Evolutionary conservation across 1,139 yeast species (phyloP).

Genomic region (Diutina ranongensis): DNA sequence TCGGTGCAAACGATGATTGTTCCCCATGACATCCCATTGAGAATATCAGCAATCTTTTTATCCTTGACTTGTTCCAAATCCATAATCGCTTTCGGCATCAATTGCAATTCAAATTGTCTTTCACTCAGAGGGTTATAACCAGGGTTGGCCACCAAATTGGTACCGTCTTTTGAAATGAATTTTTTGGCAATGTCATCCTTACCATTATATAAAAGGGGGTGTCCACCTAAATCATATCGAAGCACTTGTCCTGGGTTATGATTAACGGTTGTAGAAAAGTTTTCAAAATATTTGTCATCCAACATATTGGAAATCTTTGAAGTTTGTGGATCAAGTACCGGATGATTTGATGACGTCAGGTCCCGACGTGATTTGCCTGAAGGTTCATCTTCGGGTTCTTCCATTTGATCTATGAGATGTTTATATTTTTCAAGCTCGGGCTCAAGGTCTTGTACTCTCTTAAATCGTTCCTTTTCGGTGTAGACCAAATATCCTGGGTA

Average conservation of each 20-base stretch:
- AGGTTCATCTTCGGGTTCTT: conserved; percentile 11
- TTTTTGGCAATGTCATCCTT: conserved; percentile 41
- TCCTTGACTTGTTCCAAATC: conserved; percentile 51
- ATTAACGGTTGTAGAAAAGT: conserved; percentile 60
- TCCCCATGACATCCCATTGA: conserved; percentile 96
- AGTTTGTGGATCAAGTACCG: conserved; percentile 22
- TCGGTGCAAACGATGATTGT: conserved; percentile 82
- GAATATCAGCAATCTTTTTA: conserved; percentile 25
- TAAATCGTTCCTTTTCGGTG: conserved; percentile 55
- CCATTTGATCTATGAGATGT: conserved; percentile 36
- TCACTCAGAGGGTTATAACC: conserved; percentile 49
- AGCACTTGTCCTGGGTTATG: conserved; percentile 81
- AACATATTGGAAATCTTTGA: conserved; percentile 39
- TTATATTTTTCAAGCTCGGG: conserved; percentile 35
- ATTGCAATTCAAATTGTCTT: conserved; percentile 71
- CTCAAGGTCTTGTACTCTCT: conserved; percentile 18
- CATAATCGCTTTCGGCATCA: conserved; percentile 88
- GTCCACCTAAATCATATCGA: conserved; percentile 67
- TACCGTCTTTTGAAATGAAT: not conserved
- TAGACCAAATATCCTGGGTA: conserved; percentile 58
- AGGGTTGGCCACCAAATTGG: conserved; percentile 33
- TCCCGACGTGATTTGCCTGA: conserved; percentile 10
- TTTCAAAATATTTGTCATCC: conserved; percentile 70
- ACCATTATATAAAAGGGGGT: conserved; percentile 63
- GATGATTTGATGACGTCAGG: conserved; percentile 9